A percentile compares a stretch with the other conserved stretches of the same genome.
phyloP scores from a whole-genome alignment of 2,329 filamentous ascomycete genomes.

The Sporothrix luriei region DNA sequence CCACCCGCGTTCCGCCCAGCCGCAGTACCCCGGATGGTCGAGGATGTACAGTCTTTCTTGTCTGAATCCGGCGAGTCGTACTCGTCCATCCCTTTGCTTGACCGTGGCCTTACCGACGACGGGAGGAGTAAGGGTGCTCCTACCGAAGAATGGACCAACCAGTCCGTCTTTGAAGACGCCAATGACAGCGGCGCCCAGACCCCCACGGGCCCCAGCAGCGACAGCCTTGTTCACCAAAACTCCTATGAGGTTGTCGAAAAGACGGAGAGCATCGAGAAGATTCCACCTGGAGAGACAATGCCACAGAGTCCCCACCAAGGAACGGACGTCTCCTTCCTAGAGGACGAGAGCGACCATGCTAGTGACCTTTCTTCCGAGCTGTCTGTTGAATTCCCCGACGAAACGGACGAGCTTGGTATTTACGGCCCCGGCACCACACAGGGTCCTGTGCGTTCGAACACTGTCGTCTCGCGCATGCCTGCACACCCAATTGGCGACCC shows the following conservation, averaged over 20 bases:
- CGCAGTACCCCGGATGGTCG: slow-evolving; percentile 38
- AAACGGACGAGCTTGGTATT: slow-evolving; percentile 39
- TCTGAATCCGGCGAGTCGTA: slow-evolving; percentile 73
- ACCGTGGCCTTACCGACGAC: slow-evolving; percentile 64
- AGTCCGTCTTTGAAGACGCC: slow-evolving; percentile 57
- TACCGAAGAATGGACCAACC: slow-evolving; percentile 56
- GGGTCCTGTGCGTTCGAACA: slow-evolving; percentile 39
- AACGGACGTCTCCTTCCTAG: slow-evolving; percentile 50
- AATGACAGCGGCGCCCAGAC: slow-evolving; percentile 38
- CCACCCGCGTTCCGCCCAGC: slow-evolving; percentile 20
- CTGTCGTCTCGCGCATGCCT: slow-evolving; percentile 45
- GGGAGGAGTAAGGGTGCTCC: slow-evolving; percentile 46
- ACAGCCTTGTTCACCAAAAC: slow-evolving; percentile 42
- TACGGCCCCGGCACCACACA: slow-evolving; percentile 36
- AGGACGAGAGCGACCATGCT: slow-evolving; percentile 52
- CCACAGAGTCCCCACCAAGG: slow-evolving; percentile 39
- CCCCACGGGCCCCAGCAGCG: slow-evolving; percentile 34
- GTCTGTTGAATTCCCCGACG: slow-evolving; percentile 53
- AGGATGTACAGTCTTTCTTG: slow-evolving; percentile 52
- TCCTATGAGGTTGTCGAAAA: slow-evolving; percentile 60
- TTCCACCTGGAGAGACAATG: slow-evolving; percentile 44
- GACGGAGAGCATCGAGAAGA: slow-evolving; percentile 55
- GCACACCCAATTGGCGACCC: slow-evolving; percentile 44
- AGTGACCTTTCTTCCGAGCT: slow-evolving; percentile 66
- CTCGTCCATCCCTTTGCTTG: slow-evolving; percentile 74